These are phyloP conservation scores for Solanum arcanum DNA, from an alignment of 257 asterid genomes.

Conservation along the genomic window DNA sequence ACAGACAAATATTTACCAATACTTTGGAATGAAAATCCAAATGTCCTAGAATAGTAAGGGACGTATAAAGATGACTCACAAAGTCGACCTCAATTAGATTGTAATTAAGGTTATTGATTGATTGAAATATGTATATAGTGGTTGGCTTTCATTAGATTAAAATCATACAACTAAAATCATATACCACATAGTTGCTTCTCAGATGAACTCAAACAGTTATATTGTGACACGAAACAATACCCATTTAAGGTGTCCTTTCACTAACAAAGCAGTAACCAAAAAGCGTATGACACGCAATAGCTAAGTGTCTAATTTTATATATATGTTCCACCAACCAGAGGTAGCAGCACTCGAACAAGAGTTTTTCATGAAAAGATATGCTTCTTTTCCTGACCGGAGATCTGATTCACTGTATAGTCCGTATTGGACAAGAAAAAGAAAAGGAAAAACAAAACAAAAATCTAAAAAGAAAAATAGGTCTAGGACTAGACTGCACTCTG, in stretches of 20 bases:
- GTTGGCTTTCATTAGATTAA: not conserved
- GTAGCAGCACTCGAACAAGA: not conserved
- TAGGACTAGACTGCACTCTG: not conserved
- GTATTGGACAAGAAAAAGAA: not conserved
- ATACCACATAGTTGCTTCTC: not conserved
- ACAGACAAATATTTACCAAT: not conserved
- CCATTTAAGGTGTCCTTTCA: not conserved
- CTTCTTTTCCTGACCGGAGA: not conserved
- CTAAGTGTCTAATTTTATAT: not conserved
- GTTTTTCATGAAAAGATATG: not conserved
- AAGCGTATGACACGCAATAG: not conserved
- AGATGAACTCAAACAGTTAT: not conserved
- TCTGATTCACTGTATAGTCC: not conserved
- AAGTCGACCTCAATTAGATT: not conserved
- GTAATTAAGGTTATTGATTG: not conserved
- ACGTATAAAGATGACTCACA: not conserved
- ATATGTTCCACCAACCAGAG: not conserved
- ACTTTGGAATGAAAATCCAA: not conserved
- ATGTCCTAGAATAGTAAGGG: not conserved
- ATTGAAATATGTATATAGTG: not conserved
- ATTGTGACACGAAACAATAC: not conserved
- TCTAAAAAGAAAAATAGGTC: not conserved
- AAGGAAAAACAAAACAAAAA: not conserved
- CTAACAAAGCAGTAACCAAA: not conserved
- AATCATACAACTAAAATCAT: not conserved